These are phyloP conservation scores for Lasiodiplodia theobromae DNA, from an alignment of 2,329 filamentous ascomycete species.

Conservation along the genomic window DNA sequence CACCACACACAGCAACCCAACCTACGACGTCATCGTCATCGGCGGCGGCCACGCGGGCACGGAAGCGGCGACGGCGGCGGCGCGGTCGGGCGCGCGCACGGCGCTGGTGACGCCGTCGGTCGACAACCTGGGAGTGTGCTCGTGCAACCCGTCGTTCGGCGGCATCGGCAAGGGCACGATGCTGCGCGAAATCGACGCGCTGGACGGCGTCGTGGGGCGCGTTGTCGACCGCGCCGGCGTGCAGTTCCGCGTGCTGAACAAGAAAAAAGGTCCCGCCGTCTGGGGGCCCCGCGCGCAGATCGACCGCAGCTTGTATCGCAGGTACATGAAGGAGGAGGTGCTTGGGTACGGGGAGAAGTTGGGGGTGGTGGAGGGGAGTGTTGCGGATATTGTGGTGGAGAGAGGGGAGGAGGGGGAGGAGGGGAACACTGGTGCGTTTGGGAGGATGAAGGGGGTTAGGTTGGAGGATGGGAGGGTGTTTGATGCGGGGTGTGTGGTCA, in stretches of 20 bases:
- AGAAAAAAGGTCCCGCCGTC: conserved; percentile 89
- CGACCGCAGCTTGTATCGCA: conserved; percentile 86
- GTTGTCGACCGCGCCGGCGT: conserved; percentile 93
- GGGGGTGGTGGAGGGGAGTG: conserved; percentile 82
- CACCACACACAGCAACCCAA: background rate
- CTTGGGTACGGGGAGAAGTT: conserved; percentile 74
- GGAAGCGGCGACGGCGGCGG: conserved; percentile 90
- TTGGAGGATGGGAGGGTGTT: conserved; percentile 88
- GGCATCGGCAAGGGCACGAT: conserved; percentile 99
- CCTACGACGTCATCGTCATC: conserved; percentile 92
- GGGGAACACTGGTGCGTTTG: conserved; percentile 60
- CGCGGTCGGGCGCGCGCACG: conserved; percentile 85
- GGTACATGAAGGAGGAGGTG: conserved; percentile 89
- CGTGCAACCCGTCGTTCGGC: conserved; percentile 95
- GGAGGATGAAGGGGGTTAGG: conserved; percentile 82
- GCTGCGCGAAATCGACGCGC: conserved; percentile 90
- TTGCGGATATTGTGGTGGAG: conserved; percentile 86
- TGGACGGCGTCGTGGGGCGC: conserved; percentile 87
- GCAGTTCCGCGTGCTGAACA: conserved; percentile 91
- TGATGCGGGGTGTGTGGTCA: conserved; percentile 80
- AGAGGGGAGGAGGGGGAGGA: conserved; percentile 64
- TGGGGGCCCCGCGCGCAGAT: conserved; percentile 98
- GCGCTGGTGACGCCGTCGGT: conserved; percentile 87
- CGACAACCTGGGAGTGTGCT: conserved; percentile 91
- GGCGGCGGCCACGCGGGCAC: conserved; percentile 95